Evolutionary conservation across 129 eudicot species (phyloP), one percentile per base, ranked within the genome.

Genomic region (Solidago caesia): DNA sequence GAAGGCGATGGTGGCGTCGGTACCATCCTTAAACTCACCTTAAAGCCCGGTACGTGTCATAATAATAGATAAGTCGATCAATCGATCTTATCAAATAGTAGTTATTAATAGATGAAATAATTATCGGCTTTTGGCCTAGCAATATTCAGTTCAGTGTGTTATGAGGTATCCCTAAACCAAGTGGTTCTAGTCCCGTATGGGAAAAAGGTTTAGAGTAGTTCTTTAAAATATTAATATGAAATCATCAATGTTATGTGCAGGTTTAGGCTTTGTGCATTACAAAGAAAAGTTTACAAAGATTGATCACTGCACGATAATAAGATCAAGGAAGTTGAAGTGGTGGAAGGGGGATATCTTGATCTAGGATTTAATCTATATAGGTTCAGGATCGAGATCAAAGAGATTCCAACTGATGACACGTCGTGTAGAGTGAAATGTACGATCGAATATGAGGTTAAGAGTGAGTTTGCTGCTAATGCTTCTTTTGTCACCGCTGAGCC

Each of bases 311-410:
- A n/a, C n/a, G 84, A 82, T 57, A 90, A 75, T 15, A 79, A 57
- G 66, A 71, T 79, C 60, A 89, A 87, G 72, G 87, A 78, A 60
- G 21, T 79, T 5, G 87, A 87, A 78, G 75, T 79, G 29, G 76
- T 83, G n/a, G 90, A 87, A 83, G 92, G 96, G 0, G 90, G 88
- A 26, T 83, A 68, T 68, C 79, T 89, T 53, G 92, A 85, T 52
- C 8, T 83, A 16, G 90, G 96, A 26, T 85, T 87, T 47, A 68
- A 45, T 5, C 61, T 77, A 6, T 90, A 80, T 27, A 73, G 85
- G 14, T 33, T 90, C 4, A 75, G 76, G 14, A 44, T 77, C 8
- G 85, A 90, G 73, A 57, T 85, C 53, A 81, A 67, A 10, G 85
- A 71, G 44, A 79, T 81, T 9, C 68, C 61, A 3, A 71, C 64